Conservation (phyloP, 192 early-diverging fungal species). For the Helicostylum pulchrum region DNA sequence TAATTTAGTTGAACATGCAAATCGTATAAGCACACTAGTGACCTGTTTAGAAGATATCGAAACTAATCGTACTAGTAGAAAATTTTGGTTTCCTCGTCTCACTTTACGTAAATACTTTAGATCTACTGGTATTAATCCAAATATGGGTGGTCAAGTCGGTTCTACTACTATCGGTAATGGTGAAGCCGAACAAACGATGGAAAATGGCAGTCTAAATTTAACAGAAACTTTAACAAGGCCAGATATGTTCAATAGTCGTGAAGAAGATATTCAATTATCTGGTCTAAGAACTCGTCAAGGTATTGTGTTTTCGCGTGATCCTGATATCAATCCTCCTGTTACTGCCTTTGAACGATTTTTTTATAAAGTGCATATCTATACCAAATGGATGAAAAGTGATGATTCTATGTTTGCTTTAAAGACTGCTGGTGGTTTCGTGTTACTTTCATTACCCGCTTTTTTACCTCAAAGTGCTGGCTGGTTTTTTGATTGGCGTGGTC, state of each 20-base stretch:
- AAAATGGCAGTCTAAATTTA: background rate
- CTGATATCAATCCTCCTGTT: constrained; percentile 27
- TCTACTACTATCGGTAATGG: background rate
- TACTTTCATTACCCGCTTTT: constrained; percentile 26
- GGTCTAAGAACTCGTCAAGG: background rate
- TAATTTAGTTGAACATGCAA: background rate
- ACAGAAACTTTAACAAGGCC: background rate
- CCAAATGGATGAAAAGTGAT: constrained; percentile 28
- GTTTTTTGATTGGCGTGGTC: constrained; percentile 29
- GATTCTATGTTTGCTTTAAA: constrained; percentile 30
- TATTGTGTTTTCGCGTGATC: constrained; percentile 19
- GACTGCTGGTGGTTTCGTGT: constrained; percentile 23
- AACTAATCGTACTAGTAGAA: background rate
- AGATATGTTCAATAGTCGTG: too few species aligned
- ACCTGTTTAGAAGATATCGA: constrained; percentile 7
- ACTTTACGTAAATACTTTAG: constrained; percentile 16
- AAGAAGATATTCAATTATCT: background rate
- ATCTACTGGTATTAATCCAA: constrained; percentile 5
- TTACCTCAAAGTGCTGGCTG: constrained; percentile 13
- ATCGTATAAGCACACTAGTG: background rate
- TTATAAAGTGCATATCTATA: constrained; percentile 19
- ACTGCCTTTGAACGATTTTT: constrained; percentile 29
- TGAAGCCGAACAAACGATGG: background rate
- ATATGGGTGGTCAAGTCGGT: constrained; percentile 1
- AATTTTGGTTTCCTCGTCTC: constrained; percentile 15